Base-by-base conservation (phyloP, 495 filamentous ascomycete genomes). In the Penicillium arizonense region DNA sequence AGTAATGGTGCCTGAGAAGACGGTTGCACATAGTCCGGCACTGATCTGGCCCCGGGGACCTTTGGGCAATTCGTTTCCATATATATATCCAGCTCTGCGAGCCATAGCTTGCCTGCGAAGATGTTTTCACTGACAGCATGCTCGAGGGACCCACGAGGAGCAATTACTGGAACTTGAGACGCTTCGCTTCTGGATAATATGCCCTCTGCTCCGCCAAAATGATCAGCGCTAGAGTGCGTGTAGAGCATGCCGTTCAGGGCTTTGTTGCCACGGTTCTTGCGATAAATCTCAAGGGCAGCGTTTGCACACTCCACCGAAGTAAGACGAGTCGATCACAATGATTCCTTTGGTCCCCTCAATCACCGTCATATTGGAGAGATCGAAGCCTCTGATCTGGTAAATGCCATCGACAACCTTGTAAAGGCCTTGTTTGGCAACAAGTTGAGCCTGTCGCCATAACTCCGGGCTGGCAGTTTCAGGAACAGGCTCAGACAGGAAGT, bases 291-390 rank as follows among this genome's bases (percentile, higher is more conserved):
- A 12, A 57, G 49, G 1, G 47, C 63, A 1, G 56, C 56, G 1
- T 38, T 26, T 10, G 44, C 56, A 40, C 44, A 51, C 39, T 65
- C 63, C 3, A 11, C 40, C 0, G 59, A 65, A 2, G 52, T 60
- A 2, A 65, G 58, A 3, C 56, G 54, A 33, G n/a, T 65, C 63
- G 36, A 65, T 57, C 8, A 65, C 39, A 38, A 65, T 52, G 0
- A 65, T 30, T 2, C 59, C 63, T 13, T 42, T 45, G 6, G 47
- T 42, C 9, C 62, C 58, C 20, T 64, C 61, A n/a, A 64, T 48
- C 33, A 64, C 43, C 18, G 61, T 64, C 32, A 54, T 60, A 41
- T 60, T 60, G 2, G 61, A 60, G 8, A 64, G 40, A 14, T 60
- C 61, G 16, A 55, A 47, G 4, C 53, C 54, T 11, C 61, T 54